phyloP scores from a whole-genome alignment of 257 asterid species.

The Solanum appendiculatum region DNA sequence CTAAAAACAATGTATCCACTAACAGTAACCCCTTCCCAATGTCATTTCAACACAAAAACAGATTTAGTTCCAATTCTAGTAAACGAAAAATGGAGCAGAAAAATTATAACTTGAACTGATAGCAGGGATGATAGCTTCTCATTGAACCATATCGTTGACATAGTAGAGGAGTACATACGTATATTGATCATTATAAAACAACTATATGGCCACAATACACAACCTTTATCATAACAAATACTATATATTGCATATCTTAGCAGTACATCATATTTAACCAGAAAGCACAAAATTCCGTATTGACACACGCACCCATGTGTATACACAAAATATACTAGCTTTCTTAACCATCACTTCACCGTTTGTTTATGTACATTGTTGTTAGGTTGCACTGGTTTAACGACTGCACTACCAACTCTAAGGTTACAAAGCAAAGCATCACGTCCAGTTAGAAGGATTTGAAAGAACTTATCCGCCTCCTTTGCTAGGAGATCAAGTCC shows the following conservation, averaged over 20 bases:
- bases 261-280: conserved; percentile 2
- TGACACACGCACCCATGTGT: conserved; percentile 7
- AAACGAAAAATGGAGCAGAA: not conserved
- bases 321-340: conserved; percentile 9
- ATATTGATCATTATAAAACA: conserved; percentile 1
- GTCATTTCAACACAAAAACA: not conserved
- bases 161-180: conserved; percentile 10
- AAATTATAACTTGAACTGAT: not conserved
- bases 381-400: conserved; percentile 8
- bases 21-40: not conserved
- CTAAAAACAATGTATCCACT: not conserved
- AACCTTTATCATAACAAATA: conserved; percentile 7
- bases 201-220: not conserved
- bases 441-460: conserved; percentile 60
- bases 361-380: conserved; percentile 26
- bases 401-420: conserved; percentile 37
- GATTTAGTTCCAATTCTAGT: not conserved
- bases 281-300: conserved; percentile 7
- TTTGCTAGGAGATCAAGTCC: conserved; percentile 63
- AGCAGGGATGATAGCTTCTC: not conserved
- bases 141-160: not conserved
- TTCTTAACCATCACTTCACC: conserved; percentile 28
- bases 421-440: conserved; percentile 69
- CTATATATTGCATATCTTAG: not conserved
- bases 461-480: conserved; percentile 67